phyloP scores from a whole-genome alignment of 306 rosid genomes.

The Albizia julibrissin region DNA sequence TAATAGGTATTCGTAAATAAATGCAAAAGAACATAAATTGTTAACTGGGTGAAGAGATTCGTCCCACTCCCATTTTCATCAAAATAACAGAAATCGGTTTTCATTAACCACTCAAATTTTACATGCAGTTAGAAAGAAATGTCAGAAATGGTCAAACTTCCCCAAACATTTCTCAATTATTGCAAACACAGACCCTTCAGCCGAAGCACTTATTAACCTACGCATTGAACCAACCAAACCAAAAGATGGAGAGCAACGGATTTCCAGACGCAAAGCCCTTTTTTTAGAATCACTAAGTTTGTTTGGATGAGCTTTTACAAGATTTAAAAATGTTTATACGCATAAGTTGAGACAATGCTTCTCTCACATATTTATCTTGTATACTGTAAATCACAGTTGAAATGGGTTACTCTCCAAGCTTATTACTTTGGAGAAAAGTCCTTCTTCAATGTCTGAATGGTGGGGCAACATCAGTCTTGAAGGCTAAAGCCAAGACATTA shows the following conservation, averaged over 20 bases:
- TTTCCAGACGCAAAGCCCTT: neutral
- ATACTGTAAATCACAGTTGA: too few relatives aligned
- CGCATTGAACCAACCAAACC: neutral
- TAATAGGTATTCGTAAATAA: too few relatives aligned
- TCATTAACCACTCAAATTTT: neutral
- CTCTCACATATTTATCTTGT: too few relatives aligned
- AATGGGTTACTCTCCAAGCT: neutral
- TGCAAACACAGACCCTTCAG: neutral
- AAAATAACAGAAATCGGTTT: neutral
- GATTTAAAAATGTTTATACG: too few relatives aligned
- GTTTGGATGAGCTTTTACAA: too few relatives aligned
- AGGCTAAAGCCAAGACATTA: constrained; percentile 56
- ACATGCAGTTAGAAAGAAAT: neutral
- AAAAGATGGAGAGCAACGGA: constrained; percentile 1
- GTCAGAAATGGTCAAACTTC: neutral
- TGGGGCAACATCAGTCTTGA: constrained; percentile 50
- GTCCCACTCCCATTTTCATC: neutral
- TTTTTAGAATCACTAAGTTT: too few relatives aligned
- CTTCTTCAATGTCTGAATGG: constrained; percentile 45
- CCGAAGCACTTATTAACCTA: neutral
- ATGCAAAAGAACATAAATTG: neutral
- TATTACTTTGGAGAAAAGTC: constrained; percentile 37
- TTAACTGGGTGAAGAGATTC: neutral
- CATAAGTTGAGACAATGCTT: too few relatives aligned
- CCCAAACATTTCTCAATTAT: neutral